Evolutionary conservation across 345 rosid genomes (phyloP).

Genomic region (Excoecaria agallocha): DNA sequence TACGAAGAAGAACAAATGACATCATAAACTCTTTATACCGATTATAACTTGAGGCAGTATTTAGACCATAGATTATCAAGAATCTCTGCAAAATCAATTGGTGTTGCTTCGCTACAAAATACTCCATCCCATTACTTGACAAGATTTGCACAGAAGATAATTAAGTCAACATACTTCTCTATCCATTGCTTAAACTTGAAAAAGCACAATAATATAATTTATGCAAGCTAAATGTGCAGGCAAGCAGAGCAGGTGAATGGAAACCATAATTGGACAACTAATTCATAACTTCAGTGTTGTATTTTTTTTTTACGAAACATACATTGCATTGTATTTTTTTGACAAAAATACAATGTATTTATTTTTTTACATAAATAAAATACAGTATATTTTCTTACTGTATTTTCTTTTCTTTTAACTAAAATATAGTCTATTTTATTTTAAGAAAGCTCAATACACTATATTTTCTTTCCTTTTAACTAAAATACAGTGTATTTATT

Average conservation of each 20-base stretch:
- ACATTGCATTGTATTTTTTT: too few species aligned
- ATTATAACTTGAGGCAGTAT: constrained; percentile 45
- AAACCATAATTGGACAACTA: background rate
- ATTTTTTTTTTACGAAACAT: too few species aligned
- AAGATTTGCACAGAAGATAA: constrained; percentile 55
- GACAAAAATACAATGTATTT: too few species aligned
- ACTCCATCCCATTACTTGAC: constrained; percentile 63
- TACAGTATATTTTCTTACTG: too few species aligned
- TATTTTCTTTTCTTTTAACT: too few species aligned
- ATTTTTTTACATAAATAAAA: too few species aligned
- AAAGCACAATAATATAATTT: background rate
- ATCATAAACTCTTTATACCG: background rate
- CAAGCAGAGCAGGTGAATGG: background rate
- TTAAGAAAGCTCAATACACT: too few species aligned
- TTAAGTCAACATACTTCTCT: constrained; percentile 10
- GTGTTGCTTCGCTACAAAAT: constrained; percentile 59
- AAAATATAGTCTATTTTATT: too few species aligned
- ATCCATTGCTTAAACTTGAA: background rate
- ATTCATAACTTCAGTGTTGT: too few species aligned
- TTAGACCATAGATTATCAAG: constrained; percentile 49
- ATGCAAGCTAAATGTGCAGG: background rate
- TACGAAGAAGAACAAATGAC: background rate
- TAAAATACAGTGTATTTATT: too few species aligned
- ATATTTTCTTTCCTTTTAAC: too few species aligned
- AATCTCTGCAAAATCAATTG: constrained; percentile 55